Conservation (phyloP, 129 eudicot species). For the Silybum marianum region DNA sequence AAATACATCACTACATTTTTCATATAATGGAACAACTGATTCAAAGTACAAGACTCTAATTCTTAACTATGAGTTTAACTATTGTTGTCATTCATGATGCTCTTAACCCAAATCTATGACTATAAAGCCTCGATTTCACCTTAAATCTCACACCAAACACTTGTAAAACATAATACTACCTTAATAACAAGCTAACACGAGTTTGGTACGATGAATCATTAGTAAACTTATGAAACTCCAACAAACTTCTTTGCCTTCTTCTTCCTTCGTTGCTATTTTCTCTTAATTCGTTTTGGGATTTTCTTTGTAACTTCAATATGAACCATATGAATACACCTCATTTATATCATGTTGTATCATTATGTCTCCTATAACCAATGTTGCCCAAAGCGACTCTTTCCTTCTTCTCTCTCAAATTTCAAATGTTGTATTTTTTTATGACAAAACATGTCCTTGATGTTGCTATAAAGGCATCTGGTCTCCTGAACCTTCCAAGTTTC, state of each 20-base stretch:
- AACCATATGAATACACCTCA: too few species aligned
- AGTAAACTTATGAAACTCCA: not conserved
- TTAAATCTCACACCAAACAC: not conserved
- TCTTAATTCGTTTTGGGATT: not conserved
- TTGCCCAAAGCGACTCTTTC: not conserved
- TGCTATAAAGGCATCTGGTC: not conserved
- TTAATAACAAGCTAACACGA: not conserved
- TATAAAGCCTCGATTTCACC: not conserved
- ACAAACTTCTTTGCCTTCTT: not conserved
- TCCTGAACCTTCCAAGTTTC: not conserved
- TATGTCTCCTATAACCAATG: not conserved
- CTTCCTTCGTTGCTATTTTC: not conserved
- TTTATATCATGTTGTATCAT: too few species aligned
- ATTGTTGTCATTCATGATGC: not conserved
- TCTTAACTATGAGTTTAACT: not conserved
- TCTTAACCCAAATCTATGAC: not conserved
- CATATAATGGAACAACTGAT: not conserved
- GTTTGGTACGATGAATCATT: not conserved
- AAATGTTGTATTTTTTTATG: not conserved
- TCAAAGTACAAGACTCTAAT: not conserved
- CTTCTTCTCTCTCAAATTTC: not conserved
- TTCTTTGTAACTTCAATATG: not conserved
- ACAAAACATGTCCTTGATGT: not conserved
- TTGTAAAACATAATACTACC: not conserved
- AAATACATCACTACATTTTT: not conserved